These are phyloP conservation scores for Ochromonadaceae sp. DNA, from an alignment of 352 stramenopile genomes.

Conservation along the genomic window DNA sequence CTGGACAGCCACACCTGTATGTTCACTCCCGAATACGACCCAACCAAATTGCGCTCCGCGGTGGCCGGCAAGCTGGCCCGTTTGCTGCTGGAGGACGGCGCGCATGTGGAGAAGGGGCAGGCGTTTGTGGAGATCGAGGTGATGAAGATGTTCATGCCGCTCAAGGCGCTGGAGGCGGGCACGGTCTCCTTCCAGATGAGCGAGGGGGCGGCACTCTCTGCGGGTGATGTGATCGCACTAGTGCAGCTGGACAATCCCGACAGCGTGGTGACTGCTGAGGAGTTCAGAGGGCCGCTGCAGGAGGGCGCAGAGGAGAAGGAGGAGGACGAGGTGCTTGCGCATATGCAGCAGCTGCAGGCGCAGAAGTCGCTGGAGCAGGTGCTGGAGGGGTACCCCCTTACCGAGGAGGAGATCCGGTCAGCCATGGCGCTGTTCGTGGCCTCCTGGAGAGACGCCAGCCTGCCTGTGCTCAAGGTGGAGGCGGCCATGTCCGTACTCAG, in stretches of 20 bases:
- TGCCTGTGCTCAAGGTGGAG: conserved; percentile 82
- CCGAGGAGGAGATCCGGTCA: conserved; percentile 13
- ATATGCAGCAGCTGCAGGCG: conserved; percentile 50
- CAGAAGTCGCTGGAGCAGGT: conserved; percentile 68
- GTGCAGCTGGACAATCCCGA: conserved; percentile 94
- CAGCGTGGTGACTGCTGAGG: conserved; percentile 76
- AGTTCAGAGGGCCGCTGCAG: conserved; percentile 44
- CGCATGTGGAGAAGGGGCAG: conserved; percentile 54
- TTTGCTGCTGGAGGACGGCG: conserved; percentile 90
- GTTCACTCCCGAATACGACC: conserved; percentile 99
- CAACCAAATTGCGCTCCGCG: conserved; percentile 87
- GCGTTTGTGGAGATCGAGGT: conserved; percentile 83
- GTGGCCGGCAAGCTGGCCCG: conserved; percentile 97
- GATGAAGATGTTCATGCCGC: conserved; percentile 99
- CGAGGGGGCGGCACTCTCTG: conserved; percentile 80
- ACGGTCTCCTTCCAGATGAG: conserved; percentile 84
- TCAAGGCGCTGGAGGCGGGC: conserved; percentile 88
- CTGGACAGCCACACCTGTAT: conserved; percentile 83
- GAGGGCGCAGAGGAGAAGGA: neutral
- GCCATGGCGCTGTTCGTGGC: conserved; percentile 11
- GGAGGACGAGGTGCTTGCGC: conserved; percentile 32
- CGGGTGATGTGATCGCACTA: conserved; percentile 88
- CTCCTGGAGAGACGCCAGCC: conserved; percentile 32
- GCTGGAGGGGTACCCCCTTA: conserved; percentile 78
- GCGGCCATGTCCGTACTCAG: conserved; percentile 87